Percentiles rank a stretch among this genome's conserved stretches.
Conservation (phyloP, 2,329 filamentous ascomycete species). For the Aureobasidium sp. region DNA sequence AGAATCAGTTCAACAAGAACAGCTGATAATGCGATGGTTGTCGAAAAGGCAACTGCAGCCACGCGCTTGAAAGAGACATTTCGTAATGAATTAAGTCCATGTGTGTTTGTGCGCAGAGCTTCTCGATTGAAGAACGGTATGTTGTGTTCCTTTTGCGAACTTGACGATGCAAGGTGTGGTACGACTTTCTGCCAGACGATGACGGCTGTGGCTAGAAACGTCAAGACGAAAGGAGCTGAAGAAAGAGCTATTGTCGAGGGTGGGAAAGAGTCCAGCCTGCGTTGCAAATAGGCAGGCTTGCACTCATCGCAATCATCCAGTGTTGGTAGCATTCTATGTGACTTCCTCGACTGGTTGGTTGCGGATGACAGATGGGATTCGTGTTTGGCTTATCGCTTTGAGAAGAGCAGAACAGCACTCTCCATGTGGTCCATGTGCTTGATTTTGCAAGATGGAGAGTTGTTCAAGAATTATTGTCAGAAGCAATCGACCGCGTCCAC, state of each 20-base stretch:
- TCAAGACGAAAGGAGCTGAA: conserved; percentile 60
- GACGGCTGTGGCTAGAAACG: conserved; percentile 57
- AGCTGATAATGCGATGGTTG: conserved; percentile 68
- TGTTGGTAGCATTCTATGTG: conserved; percentile 5
- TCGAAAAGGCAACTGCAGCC: conserved; percentile 57
- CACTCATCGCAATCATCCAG: conserved; percentile 50
- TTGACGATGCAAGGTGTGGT: conserved; percentile 57
- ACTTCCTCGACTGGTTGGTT: neutral
- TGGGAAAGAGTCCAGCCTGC: conserved; percentile 38
- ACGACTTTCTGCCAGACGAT: conserved; percentile 64
- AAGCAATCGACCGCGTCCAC: conserved; percentile 4
- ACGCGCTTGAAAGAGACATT: conserved; percentile 32
- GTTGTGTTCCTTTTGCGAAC: conserved; percentile 50
- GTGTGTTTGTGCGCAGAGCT: conserved; percentile 40
- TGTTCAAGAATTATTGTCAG: neutral
- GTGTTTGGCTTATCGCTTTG: neutral
- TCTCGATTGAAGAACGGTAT: conserved; percentile 50
- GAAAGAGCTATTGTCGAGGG: conserved; percentile 52
- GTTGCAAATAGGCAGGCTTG: conserved; percentile 45
- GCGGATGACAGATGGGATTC: neutral
- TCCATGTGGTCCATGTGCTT: neutral
- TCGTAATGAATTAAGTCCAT: conserved; percentile 20
- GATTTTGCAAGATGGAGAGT: neutral
- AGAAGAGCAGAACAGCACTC: too few species aligned
- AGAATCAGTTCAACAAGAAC: conserved; percentile 75